Evolutionary conservation across 495 filamentous ascomycete genomes (phyloP), one percentile per base, ranked within the genome.

Genomic region (Aspergillus indologenus): DNA sequence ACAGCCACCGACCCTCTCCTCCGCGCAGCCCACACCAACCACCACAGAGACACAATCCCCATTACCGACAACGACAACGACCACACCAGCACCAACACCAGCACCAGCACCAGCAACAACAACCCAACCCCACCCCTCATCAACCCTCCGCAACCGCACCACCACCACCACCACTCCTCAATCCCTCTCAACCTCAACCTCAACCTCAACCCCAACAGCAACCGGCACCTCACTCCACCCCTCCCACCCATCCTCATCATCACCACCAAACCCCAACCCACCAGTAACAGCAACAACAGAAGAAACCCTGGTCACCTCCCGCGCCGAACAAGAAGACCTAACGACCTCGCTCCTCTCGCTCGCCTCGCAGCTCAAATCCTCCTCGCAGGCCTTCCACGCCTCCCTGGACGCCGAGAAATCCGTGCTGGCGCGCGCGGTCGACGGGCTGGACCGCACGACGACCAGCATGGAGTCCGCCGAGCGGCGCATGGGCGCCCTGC

Each of bases 321-420:
- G 90, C 53, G 72, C 73, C 40, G 90, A 96, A 72, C 92, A 96
- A 71, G 90, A 96, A 68, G 75, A 81, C n/a, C 81, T 98, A 0
- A 94, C 94, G 1, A 76, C 76, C 45, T 91, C 89, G 7, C 87
- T 98, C 44, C 78, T 96, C 11, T 64, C 76, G 6, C 87, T 96
- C 63, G 94, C 93, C 3, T 76, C 79, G 15, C 83, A 88, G 57
- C 83, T 98, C 8, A 96, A 96, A 71, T 71, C 80, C 19, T 88
- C 85, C 2, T 87, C 89, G 2, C 70, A 87, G 17, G 77, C 84
- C 5, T 92, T 97, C 73, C 79, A 85, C 43, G 66, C 78, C 0
- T 83, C 85, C 18, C 78, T 98, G 5, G 87, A 89, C 34, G 77
- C 83, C 24, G 93, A 96, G 66, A 82, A 85, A 61, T 82, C 79